A percentile compares a stretch with the other conserved stretches of the same genome.
These are phyloP conservation scores for Tulasnella sp. DNA, from an alignment of 768 basidiomycete species.

Conservation along the genomic window DNA sequence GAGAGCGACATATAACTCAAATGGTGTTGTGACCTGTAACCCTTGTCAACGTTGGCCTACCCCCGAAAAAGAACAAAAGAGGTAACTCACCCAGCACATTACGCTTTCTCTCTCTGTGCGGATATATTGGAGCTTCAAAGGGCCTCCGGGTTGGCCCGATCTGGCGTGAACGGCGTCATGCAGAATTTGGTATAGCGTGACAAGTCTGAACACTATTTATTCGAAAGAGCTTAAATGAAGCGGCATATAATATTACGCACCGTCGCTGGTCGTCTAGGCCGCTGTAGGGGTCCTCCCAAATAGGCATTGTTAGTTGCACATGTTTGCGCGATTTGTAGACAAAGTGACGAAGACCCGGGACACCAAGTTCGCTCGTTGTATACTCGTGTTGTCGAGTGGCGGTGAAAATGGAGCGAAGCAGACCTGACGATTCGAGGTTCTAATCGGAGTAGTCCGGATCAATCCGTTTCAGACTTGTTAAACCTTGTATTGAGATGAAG, in stretches of 20 bases:
- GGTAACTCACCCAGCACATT: slow-evolving; percentile 78
- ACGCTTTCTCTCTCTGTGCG: slow-evolving; percentile 77
- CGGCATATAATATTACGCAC: not conserved
- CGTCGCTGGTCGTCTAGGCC: slow-evolving; percentile 31
- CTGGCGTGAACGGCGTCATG: slow-evolving; percentile 86
- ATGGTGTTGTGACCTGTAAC: slow-evolving; percentile 75
- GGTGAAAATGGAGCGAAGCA: slow-evolving; percentile 7
- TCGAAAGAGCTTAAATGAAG: slow-evolving; percentile 7
- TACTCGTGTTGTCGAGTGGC: slow-evolving; percentile 32
- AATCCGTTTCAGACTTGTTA: no score
- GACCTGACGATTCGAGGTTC: slow-evolving; percentile 1
- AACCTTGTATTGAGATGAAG: no score
- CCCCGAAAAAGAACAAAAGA: not conserved
- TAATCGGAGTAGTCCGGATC: not conserved
- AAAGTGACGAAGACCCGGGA: slow-evolving; percentile 87
- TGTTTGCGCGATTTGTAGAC: slow-evolving; percentile 82
- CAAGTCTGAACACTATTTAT: slow-evolving; percentile 38
- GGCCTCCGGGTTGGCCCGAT: slow-evolving; percentile 57
- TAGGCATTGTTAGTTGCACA: slow-evolving; percentile 79
- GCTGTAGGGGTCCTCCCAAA: slow-evolving; percentile 79
- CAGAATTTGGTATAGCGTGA: slow-evolving; percentile 75
- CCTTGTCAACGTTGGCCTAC: not conserved
- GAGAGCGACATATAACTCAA: slow-evolving; percentile 78
- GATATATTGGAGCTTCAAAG: slow-evolving; percentile 78
- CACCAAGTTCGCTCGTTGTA: slow-evolving; percentile 58